Evolutionary conservation across 2,329 filamentous ascomycete genomes (phyloP), one percentile per base, ranked within the genome.

Genomic region (Scedosporium dehoogii): DNA sequence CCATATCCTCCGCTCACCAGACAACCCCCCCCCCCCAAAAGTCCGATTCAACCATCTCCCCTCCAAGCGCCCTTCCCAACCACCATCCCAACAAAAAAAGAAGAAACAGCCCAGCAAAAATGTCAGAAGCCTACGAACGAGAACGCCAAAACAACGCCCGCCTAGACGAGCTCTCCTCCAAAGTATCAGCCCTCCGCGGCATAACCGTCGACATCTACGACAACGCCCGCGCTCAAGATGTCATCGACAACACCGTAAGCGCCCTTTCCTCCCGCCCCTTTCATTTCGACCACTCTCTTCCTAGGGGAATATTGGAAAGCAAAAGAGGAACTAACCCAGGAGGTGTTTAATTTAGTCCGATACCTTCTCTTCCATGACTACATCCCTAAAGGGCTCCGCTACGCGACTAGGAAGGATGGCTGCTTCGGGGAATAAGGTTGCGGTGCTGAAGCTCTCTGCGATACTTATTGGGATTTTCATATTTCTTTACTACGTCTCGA

Each of bases 201-300:
- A 91, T 99, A 59, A 99, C 94, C 51, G 86, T 97, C 67, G 92
- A 99, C 78, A 99, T 99, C 71, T 97, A 97, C 82, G 92, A 97
- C 77, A 92, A 94, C 73, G 94, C 94, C 59, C 86, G 91, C 63
- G 85, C 90, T 69, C 93, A 97, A 70, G 85, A 89, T 67, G 85
- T 96, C 66, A 90, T 99, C 68, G 91, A 99, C 75, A 87, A 85
- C 70, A 93, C 90, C 46, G 91, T 96, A 81, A 63, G 85, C 27
- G 16, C 14, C 41, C 27, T 63, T 27, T 41, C 44, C 12, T n/a
- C n/a, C n/a, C n/a, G n/a, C n/a, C n/a, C 21, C 23, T 23, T 10
- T 38, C 57, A 21, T 60, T 57, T 21, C 16, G 33, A 12, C 33
- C 18, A 53, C 29, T 41, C 3, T 41, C 51, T 55, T 41, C 18